Evolutionary conservation across 1,139 yeast genomes (phyloP).

Genomic region (Hansenula lynferdii): DNA sequence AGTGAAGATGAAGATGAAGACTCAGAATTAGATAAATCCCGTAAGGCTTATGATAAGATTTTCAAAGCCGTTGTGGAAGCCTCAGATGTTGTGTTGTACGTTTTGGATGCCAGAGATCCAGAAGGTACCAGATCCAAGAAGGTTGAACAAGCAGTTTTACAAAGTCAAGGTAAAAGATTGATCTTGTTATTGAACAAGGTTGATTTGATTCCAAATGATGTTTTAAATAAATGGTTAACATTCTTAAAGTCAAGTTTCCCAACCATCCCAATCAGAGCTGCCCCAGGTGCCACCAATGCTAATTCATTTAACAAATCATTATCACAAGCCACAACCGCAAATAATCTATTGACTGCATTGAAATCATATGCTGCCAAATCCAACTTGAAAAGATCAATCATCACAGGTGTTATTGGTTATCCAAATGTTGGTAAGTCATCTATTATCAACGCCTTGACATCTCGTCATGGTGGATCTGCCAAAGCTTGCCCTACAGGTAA

Average conservation of each 20-base stretch:
- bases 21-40: conserved; percentile 65
- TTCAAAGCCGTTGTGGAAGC: conserved; percentile 80
- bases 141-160: conserved; percentile 86
- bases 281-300: conserved; percentile 57
- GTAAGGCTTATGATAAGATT: conserved; percentile 90
- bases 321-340: conserved; percentile 69
- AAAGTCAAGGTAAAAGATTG: conserved; percentile 77
- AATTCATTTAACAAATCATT: conserved; percentile 73
- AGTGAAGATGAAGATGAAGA: conserved; percentile 43
- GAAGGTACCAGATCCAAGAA: conserved; percentile 89
- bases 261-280: conserved; percentile 79
- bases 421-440: conserved; percentile 97
- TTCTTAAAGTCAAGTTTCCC: conserved; percentile 83
- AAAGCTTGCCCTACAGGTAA: conserved; percentile 96
- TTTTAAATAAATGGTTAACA: conserved; percentile 78
- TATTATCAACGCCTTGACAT: conserved; percentile 82
- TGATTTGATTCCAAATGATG: conserved; percentile 85
- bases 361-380: conserved; percentile 82
- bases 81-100: conserved; percentile 86
- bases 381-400: conserved; percentile 83
- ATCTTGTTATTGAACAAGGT: conserved; percentile 86
- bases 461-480: conserved; percentile 68
- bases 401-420: conserved; percentile 95
- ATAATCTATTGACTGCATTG: conserved; percentile 69
- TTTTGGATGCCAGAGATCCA: conserved; percentile 96